phyloP scores from a whole-genome alignment of 768 basidiomycete species.

The Coprinopsis cinerea region DNA sequence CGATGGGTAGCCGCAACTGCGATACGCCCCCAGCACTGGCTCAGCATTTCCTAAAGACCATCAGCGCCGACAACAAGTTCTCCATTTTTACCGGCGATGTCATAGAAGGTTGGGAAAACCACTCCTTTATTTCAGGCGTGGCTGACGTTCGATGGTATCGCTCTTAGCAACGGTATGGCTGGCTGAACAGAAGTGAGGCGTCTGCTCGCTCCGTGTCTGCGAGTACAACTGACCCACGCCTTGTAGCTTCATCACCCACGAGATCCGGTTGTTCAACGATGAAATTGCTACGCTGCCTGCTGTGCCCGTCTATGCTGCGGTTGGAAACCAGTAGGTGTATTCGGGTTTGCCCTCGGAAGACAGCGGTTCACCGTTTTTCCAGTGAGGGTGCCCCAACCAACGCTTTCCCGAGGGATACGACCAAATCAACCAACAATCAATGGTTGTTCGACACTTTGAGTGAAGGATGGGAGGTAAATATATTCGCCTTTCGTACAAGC shows the following conservation, averaged over 20 bases:
- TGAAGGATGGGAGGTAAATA: conserved; percentile 43
- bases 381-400: conserved; percentile 59
- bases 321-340: conserved; percentile 51
- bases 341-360: neutral
- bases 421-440: conserved; percentile 32
- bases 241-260: conserved; percentile 40
- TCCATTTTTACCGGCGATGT: conserved; percentile 64
- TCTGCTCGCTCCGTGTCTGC: too few relatives aligned
- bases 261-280: conserved; percentile 40
- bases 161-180: conserved; percentile 51
- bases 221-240: too few relatives aligned
- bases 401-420: conserved; percentile 47
- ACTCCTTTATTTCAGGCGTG: too few relatives aligned
- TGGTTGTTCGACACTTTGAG: conserved; percentile 56
- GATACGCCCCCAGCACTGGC: conserved; percentile 46
- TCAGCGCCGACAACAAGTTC: conserved; percentile 38
- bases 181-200: conserved; percentile 27
- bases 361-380: too few relatives aligned
- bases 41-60: conserved; percentile 34
- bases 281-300: conserved; percentile 37
- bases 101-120: conserved; percentile 40
- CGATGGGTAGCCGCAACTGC: conserved; percentile 43
- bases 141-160: too few relatives aligned
- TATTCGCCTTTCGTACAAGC: too few relatives aligned
- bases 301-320: conserved; percentile 40